Evolutionary conservation across 2,329 filamentous ascomycete genomes (phyloP).

Genomic region (Alternaria hordeiaustralica): DNA sequence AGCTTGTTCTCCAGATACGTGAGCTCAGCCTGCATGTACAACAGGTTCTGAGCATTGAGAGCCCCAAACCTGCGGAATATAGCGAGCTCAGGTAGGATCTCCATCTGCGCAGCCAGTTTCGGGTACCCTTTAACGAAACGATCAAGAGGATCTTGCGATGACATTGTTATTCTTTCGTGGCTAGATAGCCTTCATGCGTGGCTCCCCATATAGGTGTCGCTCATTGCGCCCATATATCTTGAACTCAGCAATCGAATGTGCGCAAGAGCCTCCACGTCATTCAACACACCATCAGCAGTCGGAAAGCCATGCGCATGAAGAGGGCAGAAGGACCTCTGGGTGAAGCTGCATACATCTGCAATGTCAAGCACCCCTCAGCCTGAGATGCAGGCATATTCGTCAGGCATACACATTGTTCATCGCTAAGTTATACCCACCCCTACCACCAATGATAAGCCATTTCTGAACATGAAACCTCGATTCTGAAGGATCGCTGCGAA

Average conservation of each 20-base stretch:
- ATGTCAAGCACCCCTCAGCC: neutral
- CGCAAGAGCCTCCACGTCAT: neutral
- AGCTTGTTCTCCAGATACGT: neutral
- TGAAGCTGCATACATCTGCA: neutral
- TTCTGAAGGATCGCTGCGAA: neutral
- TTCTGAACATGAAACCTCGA: neutral
- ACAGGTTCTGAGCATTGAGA: slow-evolving; percentile 13
- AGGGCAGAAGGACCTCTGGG: neutral
- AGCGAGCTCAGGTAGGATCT: neutral
- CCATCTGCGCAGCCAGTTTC: slow-evolving; percentile 8
- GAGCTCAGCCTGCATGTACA: slow-evolving; percentile 15
- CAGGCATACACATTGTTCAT: neutral
- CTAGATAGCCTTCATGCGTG: neutral
- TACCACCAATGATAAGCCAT: neutral
- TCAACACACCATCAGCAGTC: neutral
- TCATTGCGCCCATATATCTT: neutral
- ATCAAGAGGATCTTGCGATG: neutral
- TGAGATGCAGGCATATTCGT: neutral
- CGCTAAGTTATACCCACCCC: neutral
- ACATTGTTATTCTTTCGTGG: neutral
- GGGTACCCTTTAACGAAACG: slow-evolving; percentile 4
- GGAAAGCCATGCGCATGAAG: neutral
- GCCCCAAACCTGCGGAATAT: slow-evolving; percentile 15
- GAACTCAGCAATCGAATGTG: neutral
- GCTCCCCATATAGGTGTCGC: neutral